These are phyloP conservation scores for Globisporangium solare DNA, from an alignment of 352 stramenopile species.

Conservation along the genomic window DNA sequence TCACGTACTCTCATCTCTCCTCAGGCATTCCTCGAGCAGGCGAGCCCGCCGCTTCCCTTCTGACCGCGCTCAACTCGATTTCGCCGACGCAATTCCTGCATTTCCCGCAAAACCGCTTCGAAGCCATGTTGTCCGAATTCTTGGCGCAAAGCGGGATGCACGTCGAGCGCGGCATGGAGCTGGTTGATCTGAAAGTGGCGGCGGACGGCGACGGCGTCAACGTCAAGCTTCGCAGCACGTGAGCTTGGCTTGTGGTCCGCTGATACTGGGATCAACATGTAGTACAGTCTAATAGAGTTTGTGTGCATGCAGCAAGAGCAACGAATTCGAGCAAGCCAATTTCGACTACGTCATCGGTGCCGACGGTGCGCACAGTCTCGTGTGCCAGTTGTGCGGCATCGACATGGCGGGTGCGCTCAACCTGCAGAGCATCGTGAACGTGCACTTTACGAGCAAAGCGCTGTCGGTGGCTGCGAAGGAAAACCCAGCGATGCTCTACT, in stretches of 20 bases:
- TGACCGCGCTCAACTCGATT: slow-evolving; percentile 22
- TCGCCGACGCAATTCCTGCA: slow-evolving; percentile 82
- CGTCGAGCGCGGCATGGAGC: slow-evolving; percentile 60
- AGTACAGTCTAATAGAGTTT: no score
- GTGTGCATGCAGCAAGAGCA: slow-evolving; percentile 13
- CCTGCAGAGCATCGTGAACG: slow-evolving; percentile 92
- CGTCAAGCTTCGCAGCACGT: slow-evolving; percentile 51
- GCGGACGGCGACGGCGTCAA: slow-evolving; percentile 9
- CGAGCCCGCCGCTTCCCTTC: slow-evolving; percentile 5
- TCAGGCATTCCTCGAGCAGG: slow-evolving; percentile 39
- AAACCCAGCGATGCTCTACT: slow-evolving; percentile 93
- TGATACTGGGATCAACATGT: no score
- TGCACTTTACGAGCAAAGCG: slow-evolving; percentile 89
- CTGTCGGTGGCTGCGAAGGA: slow-evolving; percentile 49
- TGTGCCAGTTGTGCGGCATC: slow-evolving; percentile 68
- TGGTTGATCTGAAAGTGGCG: slow-evolving; percentile 31
- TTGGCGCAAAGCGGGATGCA: slow-evolving; percentile 34
- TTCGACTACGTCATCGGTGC: slow-evolving; percentile 88
- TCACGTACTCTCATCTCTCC: neutral
- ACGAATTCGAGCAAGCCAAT: slow-evolving; percentile 30
- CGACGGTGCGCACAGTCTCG: slow-evolving; percentile 87
- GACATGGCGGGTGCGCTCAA: slow-evolving; percentile 65
- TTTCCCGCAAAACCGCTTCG: slow-evolving; percentile 83
- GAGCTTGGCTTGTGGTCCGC: slow-evolving; percentile 1
- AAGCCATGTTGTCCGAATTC: slow-evolving; percentile 56